Percentiles rank a stretch among this genome's conserved stretches.
phyloP scores from a whole-genome alignment of 441 rosid genomes.

The Corymbia citriodora region DNA sequence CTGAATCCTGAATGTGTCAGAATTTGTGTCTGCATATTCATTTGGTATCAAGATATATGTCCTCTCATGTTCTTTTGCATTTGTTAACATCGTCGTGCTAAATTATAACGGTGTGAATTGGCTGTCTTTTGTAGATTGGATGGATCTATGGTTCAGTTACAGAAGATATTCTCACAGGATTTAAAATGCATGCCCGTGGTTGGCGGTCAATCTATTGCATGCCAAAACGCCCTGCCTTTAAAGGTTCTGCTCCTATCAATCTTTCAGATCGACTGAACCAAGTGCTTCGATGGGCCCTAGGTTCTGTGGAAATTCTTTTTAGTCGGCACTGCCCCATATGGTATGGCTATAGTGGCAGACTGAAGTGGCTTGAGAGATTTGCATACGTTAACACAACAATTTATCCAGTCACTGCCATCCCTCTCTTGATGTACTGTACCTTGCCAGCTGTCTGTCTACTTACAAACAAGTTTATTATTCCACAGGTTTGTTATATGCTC shows the following conservation, averaged over 20 bases:
- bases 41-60: neutral
- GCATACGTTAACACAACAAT: slow-evolving; percentile 11
- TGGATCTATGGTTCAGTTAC: slow-evolving; percentile 13
- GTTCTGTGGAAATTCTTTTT: slow-evolving; percentile 13
- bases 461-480: slow-evolving; percentile 10
- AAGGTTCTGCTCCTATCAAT: slow-evolving; percentile 12
- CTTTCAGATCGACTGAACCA: slow-evolving; percentile 11
- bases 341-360: slow-evolving; percentile 11
- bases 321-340: slow-evolving; percentile 15
- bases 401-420: slow-evolving; percentile 7
- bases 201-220: slow-evolving; percentile 13
- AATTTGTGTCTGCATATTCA: neutral
- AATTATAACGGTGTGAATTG: neutral
- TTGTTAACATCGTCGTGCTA: neutral
- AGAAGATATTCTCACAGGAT: slow-evolving; percentile 13
- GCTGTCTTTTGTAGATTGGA: slow-evolving; percentile 2
- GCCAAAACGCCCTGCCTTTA: slow-evolving; percentile 7
- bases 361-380: slow-evolving; percentile 9
- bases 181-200: slow-evolving; percentile 13
- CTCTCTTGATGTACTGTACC: slow-evolving; percentile 10
- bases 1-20: neutral
- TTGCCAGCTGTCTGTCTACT: slow-evolving; percentile 14
- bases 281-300: slow-evolving; percentile 16
- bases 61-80: neutral
- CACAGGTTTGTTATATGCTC: slow-evolving; percentile 7